These are phyloP conservation scores for Talaromyces verruculosus DNA, from an alignment of 2,329 filamentous ascomycete species.

Conservation along the genomic window DNA sequence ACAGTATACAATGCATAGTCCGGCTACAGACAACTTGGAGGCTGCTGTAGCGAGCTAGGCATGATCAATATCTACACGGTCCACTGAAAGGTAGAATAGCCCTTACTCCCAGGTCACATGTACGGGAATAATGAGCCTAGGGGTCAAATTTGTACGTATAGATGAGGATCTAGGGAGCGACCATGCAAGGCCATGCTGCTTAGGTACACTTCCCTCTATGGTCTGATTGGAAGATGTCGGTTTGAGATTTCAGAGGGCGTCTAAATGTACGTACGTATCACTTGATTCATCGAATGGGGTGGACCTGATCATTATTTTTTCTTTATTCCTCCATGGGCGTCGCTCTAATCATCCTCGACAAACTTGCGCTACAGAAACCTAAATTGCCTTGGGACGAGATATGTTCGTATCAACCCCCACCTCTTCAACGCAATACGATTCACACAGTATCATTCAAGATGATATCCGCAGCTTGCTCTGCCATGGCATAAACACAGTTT, in stretches of 20 bases:
- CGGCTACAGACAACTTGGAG: background rate
- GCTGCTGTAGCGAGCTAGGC: background rate
- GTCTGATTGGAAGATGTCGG: background rate
- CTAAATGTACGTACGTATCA: background rate
- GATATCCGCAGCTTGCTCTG: conserved; percentile 5
- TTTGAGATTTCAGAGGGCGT: background rate
- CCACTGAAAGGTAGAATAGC: too few species aligned
- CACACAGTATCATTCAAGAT: background rate
- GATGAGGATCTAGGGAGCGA: background rate
- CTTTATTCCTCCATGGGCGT: background rate
- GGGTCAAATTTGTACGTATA: background rate
- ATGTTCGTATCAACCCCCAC: background rate
- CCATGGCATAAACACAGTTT: conserved; percentile 6
- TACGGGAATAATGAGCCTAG: too few species aligned
- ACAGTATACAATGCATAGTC: background rate
- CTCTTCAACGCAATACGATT: background rate
- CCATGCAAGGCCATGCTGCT: background rate
- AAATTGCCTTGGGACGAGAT: background rate
- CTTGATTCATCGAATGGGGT: background rate
- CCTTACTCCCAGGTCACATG: background rate
- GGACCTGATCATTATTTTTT: background rate
- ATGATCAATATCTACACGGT: background rate
- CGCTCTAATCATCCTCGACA: background rate
- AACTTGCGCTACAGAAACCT: background rate
- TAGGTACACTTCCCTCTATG: background rate